Evolutionary conservation across 1,284 basidiomycete species (phyloP).

Genomic region (Leccinum glutinopallens): DNA sequence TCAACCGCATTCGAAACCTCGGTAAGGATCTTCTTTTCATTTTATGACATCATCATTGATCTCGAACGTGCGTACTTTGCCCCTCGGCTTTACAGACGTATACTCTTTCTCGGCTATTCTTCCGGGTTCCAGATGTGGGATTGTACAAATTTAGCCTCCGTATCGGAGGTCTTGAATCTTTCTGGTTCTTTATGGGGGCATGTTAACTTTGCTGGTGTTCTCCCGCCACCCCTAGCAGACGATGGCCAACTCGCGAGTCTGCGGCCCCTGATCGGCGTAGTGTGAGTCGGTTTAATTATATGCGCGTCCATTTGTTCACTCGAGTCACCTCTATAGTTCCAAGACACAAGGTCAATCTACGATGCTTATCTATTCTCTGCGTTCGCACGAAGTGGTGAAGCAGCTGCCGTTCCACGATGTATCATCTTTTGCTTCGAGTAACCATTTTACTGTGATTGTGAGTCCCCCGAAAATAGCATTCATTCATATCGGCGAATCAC

Average conservation of each 20-base stretch:
- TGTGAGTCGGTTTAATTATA: slow-evolving; percentile 45
- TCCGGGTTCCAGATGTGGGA: slow-evolving; percentile 72
- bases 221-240: slow-evolving; percentile 40
- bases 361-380: slow-evolving; percentile 63
- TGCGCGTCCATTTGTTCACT: slow-evolving; percentile 1
- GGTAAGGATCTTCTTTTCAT: slow-evolving; percentile 20
- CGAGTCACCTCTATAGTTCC: slow-evolving; percentile 23
- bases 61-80: slow-evolving; percentile 16
- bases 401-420: slow-evolving; percentile 47
- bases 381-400: slow-evolving; percentile 56
- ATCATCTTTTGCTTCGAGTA: slow-evolving; percentile 51
- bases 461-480: slow-evolving; percentile 30
- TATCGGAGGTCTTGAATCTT: slow-evolving; percentile 41
- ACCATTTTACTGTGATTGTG: slow-evolving; percentile 60
- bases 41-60: not conserved
- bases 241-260: slow-evolving; percentile 37
- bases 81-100: slow-evolving; percentile 38
- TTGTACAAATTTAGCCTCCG: slow-evolving; percentile 55
- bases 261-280: slow-evolving; percentile 56
- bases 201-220: slow-evolving; percentile 47
- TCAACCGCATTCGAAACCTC: slow-evolving; percentile 21
- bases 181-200: slow-evolving; percentile 36
- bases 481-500: too few relatives aligned
- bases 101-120: slow-evolving; percentile 62
- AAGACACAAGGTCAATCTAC: slow-evolving; percentile 34